Evolutionary conservation across 202 grass and related monocot species (phyloP).

Genomic region (Carex arenaria): DNA sequence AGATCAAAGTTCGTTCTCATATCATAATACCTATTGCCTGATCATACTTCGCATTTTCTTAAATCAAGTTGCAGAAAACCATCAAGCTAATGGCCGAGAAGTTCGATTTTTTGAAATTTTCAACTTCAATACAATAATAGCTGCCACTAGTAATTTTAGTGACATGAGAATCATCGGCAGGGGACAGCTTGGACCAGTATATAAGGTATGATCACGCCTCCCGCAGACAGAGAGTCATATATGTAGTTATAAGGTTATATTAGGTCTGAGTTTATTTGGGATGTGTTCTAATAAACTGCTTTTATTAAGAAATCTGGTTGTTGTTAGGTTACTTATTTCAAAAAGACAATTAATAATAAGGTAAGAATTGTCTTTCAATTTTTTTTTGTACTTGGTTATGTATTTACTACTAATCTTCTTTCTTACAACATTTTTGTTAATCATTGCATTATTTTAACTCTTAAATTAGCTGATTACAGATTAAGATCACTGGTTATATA

Average conservation of each 20-base stretch:
- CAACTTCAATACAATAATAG: conserved; percentile 18
- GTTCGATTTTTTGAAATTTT: background rate
- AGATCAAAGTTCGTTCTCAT: background rate
- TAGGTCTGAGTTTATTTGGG: too few species aligned
- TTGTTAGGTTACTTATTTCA: too few species aligned
- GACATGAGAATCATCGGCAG: conserved; percentile 15
- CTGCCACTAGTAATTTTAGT: conserved; percentile 26
- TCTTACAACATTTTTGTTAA: background rate
- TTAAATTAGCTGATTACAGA: background rate
- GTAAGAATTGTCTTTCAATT: background rate
- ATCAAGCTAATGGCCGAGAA: background rate
- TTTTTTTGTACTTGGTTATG: background rate
- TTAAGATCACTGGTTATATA: background rate
- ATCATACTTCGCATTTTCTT: background rate
- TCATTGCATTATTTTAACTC: background rate
- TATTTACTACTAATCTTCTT: background rate
- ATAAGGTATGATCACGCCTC: conserved; percentile 18
- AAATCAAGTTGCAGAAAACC: background rate
- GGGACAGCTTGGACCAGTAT: conserved; percentile 24
- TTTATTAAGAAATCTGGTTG: too few species aligned
- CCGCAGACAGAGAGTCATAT: background rate
- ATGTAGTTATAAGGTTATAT: too few species aligned
- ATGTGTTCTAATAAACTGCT: too few species aligned
- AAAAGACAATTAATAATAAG: background rate
- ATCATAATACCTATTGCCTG: background rate